Evolutionary conservation across 495 filamentous ascomycete species (phyloP).

Genomic region (Annulohypoxylon moriforme): DNA sequence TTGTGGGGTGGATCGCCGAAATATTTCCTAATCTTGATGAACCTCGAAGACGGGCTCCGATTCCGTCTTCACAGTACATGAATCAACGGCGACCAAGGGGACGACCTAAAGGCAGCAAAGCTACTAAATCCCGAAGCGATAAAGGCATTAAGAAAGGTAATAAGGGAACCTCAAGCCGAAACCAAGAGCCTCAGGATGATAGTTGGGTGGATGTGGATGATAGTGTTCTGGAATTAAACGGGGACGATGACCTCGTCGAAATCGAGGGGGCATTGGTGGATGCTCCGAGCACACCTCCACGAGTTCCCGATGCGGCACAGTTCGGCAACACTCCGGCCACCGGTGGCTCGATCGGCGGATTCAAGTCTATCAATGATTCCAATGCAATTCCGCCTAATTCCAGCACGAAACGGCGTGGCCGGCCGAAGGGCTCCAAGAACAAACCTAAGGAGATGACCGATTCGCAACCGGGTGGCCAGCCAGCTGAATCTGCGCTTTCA

Average conservation of each 20-base stretch:
- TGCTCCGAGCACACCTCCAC: slow-evolving; percentile 40
- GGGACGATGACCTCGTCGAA: slow-evolving; percentile 43
- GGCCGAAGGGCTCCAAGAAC: slow-evolving; percentile 63
- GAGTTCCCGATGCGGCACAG: slow-evolving; percentile 24
- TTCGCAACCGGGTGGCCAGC: slow-evolving; percentile 13
- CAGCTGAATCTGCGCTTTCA: slow-evolving; percentile 15
- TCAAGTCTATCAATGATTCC: slow-evolving; percentile 47
- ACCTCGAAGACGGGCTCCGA: slow-evolving; percentile 28
- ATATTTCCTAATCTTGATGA: slow-evolving; percentile 62
- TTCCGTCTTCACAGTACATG: slow-evolving; percentile 35
- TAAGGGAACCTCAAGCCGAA: slow-evolving; percentile 34
- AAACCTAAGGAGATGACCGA: slow-evolving; percentile 52
- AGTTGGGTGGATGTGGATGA: slow-evolving; percentile 52
- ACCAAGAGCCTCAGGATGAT: slow-evolving; percentile 47
- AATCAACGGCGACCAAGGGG: slow-evolving; percentile 57
- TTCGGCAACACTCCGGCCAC: slow-evolving; percentile 38
- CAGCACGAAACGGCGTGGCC: slow-evolving; percentile 45
- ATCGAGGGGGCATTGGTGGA: slow-evolving; percentile 35
- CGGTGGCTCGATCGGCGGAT: slow-evolving; percentile 44
- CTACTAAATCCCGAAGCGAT: slow-evolving; percentile 59
- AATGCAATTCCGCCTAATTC: slow-evolving; percentile 35
- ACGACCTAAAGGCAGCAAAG: slow-evolving; percentile 65
- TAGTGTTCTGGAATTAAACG: slow-evolving; percentile 42
- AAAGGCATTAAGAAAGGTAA: slow-evolving; percentile 63
- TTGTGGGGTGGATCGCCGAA: slow-evolving; percentile 68